Evolutionary conservation across 2,329 filamentous ascomycete species (phyloP).

Genomic region (Botrytis tulipae): DNA sequence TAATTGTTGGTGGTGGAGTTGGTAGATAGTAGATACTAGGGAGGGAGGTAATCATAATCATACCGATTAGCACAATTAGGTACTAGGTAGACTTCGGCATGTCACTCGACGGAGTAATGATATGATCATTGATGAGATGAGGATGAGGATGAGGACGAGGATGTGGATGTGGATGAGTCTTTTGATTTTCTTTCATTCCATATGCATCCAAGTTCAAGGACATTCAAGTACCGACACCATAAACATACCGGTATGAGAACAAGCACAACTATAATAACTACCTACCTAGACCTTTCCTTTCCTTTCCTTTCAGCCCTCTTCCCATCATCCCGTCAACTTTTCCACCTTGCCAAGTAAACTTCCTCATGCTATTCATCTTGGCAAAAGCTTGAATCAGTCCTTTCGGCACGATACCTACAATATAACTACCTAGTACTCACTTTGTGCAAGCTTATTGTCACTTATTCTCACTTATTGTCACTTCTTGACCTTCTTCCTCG

Average conservation of each 20-base stretch:
- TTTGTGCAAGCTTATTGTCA: no score
- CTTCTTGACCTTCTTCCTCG: background rate
- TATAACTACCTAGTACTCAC: no score
- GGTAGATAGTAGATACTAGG: background rate
- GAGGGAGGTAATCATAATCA: no score
- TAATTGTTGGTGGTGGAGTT: background rate
- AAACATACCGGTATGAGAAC: background rate
- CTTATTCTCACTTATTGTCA: background rate
- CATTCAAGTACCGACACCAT: background rate
- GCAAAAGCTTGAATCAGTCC: slow-evolving; percentile 2
- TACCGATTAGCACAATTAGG: no score
- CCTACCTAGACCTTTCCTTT: background rate
- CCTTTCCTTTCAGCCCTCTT: background rate
- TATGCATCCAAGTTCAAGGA: background rate
- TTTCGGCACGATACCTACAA: background rate
- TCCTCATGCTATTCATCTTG: background rate
- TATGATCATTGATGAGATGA: background rate
- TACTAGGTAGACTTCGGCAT: background rate
- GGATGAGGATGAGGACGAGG: no score
- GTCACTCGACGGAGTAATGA: background rate
- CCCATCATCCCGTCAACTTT: background rate
- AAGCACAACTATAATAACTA: background rate
- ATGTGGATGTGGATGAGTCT: background rate
- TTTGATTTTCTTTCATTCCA: background rate
- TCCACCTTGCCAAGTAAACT: background rate